phyloP scores from a whole-genome alignment of 1,139 yeast species.

The Chernovozyma sophiae-reginae region DNA sequence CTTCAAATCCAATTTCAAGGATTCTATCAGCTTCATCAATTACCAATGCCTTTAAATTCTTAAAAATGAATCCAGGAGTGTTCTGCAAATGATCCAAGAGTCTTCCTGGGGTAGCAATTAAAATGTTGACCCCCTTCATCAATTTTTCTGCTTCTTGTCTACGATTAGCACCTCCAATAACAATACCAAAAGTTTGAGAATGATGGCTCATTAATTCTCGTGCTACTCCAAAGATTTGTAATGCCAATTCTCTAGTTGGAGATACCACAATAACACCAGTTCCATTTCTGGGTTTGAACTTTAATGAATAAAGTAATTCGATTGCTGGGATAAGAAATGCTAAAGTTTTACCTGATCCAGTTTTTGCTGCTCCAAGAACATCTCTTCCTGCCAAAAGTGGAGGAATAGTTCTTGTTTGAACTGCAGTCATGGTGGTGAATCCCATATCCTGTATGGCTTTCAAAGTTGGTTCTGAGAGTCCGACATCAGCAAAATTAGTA shows the following conservation, averaged over 20 bases:
- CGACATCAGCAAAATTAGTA: constrained; percentile 46
- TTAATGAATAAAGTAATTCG: constrained; percentile 81
- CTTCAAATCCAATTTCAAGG: constrained; percentile 95
- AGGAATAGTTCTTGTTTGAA: constrained; percentile 91
- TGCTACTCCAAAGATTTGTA: constrained; percentile 96
- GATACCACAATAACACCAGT: constrained; percentile 86
- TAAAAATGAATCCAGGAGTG: constrained; percentile 89
- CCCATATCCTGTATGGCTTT: constrained; percentile 85
- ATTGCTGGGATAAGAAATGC: constrained; percentile 95
- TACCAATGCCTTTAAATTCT: constrained; percentile 87
- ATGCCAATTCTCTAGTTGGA: constrained; percentile 89
- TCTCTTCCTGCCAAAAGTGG: constrained; percentile 93
- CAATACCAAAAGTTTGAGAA: constrained; percentile 92
- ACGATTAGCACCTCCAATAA: constrained; percentile 97
- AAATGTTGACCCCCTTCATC: constrained; percentile 85
- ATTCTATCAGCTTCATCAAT: constrained; percentile 98
- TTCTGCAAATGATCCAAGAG: constrained; percentile 93
- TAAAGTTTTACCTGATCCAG: constrained; percentile 96
- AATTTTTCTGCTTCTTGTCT: constrained; percentile 95
- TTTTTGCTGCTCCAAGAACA: constrained; percentile 95
- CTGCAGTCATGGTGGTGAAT: constrained; percentile 83
- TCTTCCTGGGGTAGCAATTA: constrained; percentile 98
- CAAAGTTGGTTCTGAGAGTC: constrained; percentile 75
- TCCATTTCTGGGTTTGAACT: constrained; percentile 89
- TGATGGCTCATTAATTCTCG: constrained; percentile 88